These are phyloP conservation scores for Pistacia atlantica DNA, from an alignment of 345 rosid genomes.

Conservation along the genomic window DNA sequence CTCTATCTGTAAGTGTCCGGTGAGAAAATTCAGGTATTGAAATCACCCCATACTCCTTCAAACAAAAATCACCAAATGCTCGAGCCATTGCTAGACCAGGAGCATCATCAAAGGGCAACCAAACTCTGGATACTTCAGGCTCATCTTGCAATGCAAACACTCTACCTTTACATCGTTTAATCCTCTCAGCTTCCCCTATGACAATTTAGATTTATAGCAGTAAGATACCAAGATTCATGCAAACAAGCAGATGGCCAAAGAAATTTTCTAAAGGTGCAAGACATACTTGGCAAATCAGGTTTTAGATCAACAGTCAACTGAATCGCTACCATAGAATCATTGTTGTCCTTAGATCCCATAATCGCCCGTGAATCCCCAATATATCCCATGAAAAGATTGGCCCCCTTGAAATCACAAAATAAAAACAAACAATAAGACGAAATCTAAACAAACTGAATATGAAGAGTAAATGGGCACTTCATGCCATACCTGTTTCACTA, in stretches of 20 bases:
- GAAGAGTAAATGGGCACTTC: slow-evolving; percentile 12
- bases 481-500: slow-evolving; percentile 78
- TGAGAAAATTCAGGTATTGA: slow-evolving; percentile 94
- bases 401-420: slow-evolving; percentile 60
- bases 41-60: slow-evolving; percentile 98
- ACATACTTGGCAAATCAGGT: slow-evolving; percentile 97
- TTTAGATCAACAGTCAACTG: slow-evolving; percentile 97
- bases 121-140: slow-evolving; percentile 96
- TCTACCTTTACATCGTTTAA: slow-evolving; percentile 92
- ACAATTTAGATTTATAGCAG: slow-evolving; percentile 19
- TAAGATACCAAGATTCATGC: neutral
- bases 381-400: slow-evolving; percentile 89
- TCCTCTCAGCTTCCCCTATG: slow-evolving; percentile 95
- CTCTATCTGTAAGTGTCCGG: slow-evolving; percentile 74
- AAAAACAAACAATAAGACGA: slow-evolving; percentile 17
- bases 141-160: slow-evolving; percentile 99
- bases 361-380: slow-evolving; percentile 99
- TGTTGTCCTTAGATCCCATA: slow-evolving; percentile 83
- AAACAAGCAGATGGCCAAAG: neutral
- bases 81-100: slow-evolving; percentile 99
- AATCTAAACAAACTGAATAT: slow-evolving; percentile 3
- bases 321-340: slow-evolving; percentile 77
- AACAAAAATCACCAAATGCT: slow-evolving; percentile 98
- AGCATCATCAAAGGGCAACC: slow-evolving; percentile 99
- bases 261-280: slow-evolving; percentile 5